A percentile compares a stretch with the other conserved stretches of the same genome.
Evolutionary conservation across 768 basidiomycete species (phyloP).

Genomic region (Naganishia randhawae): DNA sequence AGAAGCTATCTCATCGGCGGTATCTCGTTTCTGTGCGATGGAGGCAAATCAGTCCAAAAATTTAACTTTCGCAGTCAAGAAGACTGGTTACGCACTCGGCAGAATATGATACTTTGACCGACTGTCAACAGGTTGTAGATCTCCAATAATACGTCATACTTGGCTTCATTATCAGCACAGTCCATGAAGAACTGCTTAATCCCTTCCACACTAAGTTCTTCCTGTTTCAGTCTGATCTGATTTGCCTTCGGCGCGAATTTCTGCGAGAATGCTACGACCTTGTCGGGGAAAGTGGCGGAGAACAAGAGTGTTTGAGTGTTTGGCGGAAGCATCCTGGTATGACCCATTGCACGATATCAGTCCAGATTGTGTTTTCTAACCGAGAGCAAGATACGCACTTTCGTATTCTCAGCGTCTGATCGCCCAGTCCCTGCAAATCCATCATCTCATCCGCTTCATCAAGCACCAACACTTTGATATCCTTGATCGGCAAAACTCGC

Average conservation of each 20-base stretch:
- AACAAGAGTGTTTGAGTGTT: conserved; percentile 81
- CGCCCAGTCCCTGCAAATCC: conserved; percentile 80
- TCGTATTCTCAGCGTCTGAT: conserved; percentile 88
- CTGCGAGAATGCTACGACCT: conserved; percentile 82
- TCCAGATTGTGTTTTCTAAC: conserved; percentile 35
- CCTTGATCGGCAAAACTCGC: conserved; percentile 69
- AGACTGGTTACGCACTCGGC: conserved; percentile 61
- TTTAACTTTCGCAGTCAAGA: not conserved
- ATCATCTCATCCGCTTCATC: conserved; percentile 99
- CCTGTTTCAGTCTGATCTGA: conserved; percentile 90
- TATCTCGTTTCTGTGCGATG: conserved; percentile 68
- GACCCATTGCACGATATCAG: not conserved
- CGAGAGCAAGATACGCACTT: conserved; percentile 61
- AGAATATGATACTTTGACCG: conserved; percentile 98
- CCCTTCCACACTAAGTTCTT: conserved; percentile 87
- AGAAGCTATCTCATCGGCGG: conserved; percentile 84
- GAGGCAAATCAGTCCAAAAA: not conserved
- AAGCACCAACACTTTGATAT: conserved; percentile 86
- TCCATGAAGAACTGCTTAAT: conserved; percentile 99
- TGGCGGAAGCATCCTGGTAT: conserved; percentile 44
- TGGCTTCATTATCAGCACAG: conserved; percentile 81
- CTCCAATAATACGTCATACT: conserved; percentile 90
- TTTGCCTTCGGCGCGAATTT: conserved; percentile 92
- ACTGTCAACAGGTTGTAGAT: conserved; percentile 87
- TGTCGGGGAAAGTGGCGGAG: conserved; percentile 95